Base-by-base conservation (phyloP, 176 grass and related monocot genomes). In the Aegilops speltoides region DNA sequence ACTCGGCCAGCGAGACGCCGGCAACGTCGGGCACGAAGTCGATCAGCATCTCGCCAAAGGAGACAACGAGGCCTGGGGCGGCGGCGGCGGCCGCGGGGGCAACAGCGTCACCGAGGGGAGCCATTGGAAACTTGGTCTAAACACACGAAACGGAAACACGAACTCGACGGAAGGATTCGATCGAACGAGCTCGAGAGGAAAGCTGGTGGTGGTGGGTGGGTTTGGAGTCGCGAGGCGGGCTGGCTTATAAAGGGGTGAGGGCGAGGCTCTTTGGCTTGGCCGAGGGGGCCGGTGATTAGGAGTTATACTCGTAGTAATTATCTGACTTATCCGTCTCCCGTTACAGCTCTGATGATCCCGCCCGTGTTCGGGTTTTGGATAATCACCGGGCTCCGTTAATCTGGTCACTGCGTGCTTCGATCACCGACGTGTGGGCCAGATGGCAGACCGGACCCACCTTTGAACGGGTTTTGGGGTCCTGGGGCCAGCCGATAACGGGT, bases 21-120 rank as follows among this genome's bases (percentile, higher is more conserved):
- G 95, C 91, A 0, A 90, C 89, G 84, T 98, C 85, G 0, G 93
- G 95, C 5, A 98, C 93, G 89, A 95, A 98, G 75, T 98, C 95
- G 79, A 98, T 95, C 1, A 95, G 87, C 95, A 98, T 98, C 89
- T 98, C 95, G 5, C 95, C 95, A 28, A 98, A 98, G 0, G 88
- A 95, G 2, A 97, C 93, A 7, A 97, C 91, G 12, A 97, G 77
- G 76, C 76, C 83, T 0, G 82, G n/a, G 22, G 63, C 15, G 32
- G 66, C 73, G 41, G 66, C 66, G 31, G 80, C n/a, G 8, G 64
- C 22, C 1, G 24, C 85, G 7, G 73, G 25, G 6, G 76, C 84
- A 2, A 41, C 73, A 32, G 24, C 76, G 0, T 89, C 91, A 13
- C 84, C 85, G 13, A 90, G 64, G 0, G 91, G 76, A 10, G 91